Evolutionary conservation across 2,329 filamentous ascomycete species (phyloP), one percentile per base, ranked within the genome.

Genomic region (Claviceps sp.): DNA sequence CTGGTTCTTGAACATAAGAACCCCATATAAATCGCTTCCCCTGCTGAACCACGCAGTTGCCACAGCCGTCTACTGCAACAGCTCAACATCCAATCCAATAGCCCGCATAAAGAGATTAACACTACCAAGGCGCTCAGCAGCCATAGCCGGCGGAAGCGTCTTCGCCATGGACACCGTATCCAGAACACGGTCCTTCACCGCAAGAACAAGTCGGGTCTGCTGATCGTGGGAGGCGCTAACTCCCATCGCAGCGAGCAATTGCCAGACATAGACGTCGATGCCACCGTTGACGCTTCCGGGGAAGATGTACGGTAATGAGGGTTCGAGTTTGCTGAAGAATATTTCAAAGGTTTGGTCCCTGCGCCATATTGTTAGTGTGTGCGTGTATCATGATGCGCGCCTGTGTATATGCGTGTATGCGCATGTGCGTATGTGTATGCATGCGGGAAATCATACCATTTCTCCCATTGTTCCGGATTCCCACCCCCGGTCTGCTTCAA

Each of bases 71-170:
- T 30, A 71, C 61, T 70, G 67, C 55, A 82, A 68, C 50, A 84
- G 70, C 60, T 96, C 93, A 49, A 98, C 93, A 72, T 98, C 93
- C 65, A 98, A 77, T n/a, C 93, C 93, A 68, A 98, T 96, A 52
- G 91, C 93, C 63, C 89, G 85, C 90, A 98, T 96, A 68, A 98
- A 98, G 52, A 98, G 72, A 66, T 98, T 98, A 59, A 98, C 93
- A 63, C 95, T 95, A 54, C 85, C 84, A 53, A 95, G 74, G 54
- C 91, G 84, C 64, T 88, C 83, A 55, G 82, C 82, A 13, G 86
- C 84, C 82, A 97, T 88, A 53, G 93, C 86, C 16, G 84, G 77
- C 18, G 93, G 91, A 37, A 98, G 75, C 1, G 88, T 91, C 76
- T 95, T 96, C 61, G 88, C 85, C 50, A 95, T 81, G 34, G 79